Evolutionary conservation across 306 rosid species (phyloP).

Genomic region (Coriaria nepalensis): DNA sequence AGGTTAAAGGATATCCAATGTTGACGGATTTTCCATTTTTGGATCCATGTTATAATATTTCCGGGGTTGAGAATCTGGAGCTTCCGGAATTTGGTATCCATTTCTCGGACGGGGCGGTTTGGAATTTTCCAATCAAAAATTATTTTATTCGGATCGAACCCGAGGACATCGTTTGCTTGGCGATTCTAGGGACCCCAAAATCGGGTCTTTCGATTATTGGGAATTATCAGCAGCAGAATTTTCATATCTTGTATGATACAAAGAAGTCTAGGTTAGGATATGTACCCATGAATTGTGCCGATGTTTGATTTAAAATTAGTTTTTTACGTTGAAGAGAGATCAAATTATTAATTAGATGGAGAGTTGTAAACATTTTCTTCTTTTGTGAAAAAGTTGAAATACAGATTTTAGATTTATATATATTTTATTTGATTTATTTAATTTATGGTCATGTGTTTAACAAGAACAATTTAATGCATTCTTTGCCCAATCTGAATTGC

Average conservation of each 20-base stretch:
- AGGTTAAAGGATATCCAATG: slow-evolving; percentile 40
- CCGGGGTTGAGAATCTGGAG: slow-evolving; percentile 58
- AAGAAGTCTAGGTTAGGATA: slow-evolving; percentile 80
- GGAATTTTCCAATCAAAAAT: slow-evolving; percentile 88
- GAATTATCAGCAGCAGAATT: slow-evolving; percentile 97
- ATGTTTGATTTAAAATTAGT: slow-evolving; percentile 25
- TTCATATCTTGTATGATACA: slow-evolving; percentile 68
- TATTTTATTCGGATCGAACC: slow-evolving; percentile 72
- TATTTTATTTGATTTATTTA: too few species aligned
- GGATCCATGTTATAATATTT: slow-evolving; percentile 86
- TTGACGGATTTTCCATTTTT: slow-evolving; percentile 50
- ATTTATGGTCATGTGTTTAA: slow-evolving; percentile 2
- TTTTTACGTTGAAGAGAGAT: slow-evolving; percentile 4
- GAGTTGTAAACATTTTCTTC: slow-evolving; percentile 28
- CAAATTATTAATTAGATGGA: background rate
- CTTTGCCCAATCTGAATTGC: too few species aligned
- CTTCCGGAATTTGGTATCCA: slow-evolving; percentile 64
- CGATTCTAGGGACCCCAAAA: slow-evolving; percentile 58
- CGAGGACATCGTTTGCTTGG: slow-evolving; percentile 59
- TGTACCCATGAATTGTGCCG: slow-evolving; percentile 84
- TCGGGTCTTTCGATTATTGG: slow-evolving; percentile 79
- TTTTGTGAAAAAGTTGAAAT: background rate
- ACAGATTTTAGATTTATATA: too few species aligned
- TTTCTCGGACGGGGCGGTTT: slow-evolving; percentile 72
- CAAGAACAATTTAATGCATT: too few species aligned